A percentile compares a stretch with the other conserved stretches of the same genome.
Conservation (phyloP, 129 eudicot species). For the Helianthus annuus region HanXRQr2.0-SUNRISE NC_035434.2:172093177-172093676, state of each 20-base stretch:
- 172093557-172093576: conserved; percentile 23
- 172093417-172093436: conserved; percentile 79
- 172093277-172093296: no score
- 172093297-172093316: no score
- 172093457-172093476: conserved; percentile 55
- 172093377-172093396: conserved; percentile 82
- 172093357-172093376: conserved; percentile 34
- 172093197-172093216: no score
- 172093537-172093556: conserved; percentile 8
- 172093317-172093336: no score
- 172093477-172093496: conserved; percentile 42
- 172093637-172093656: conserved; percentile 1
- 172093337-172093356: not conserved
- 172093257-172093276: no score
- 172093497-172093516: not conserved
- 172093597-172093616: conserved; percentile 10
- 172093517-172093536: conserved; percentile 5
- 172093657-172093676: not conserved
- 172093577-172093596: no score
- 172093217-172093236: no score
- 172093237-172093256: no score
- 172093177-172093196: no score
- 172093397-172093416: conserved; percentile 92
- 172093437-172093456: conserved; percentile 68
- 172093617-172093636: conserved; percentile 5